Base-by-base conservation (phyloP, 257 asterid species). In the Rehmannia glutinosa region DNA sequence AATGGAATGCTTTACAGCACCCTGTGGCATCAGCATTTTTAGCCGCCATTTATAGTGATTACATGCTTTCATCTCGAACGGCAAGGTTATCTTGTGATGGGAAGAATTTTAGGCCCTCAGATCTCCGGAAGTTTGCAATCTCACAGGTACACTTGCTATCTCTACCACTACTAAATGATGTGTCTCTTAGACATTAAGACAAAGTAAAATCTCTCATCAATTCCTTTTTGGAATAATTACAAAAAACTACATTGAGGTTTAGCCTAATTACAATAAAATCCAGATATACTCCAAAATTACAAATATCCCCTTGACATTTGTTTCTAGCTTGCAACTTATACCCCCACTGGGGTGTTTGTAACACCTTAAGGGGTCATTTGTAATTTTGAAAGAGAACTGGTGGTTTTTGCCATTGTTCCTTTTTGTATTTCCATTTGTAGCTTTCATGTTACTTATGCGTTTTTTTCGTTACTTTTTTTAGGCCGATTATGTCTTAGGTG, bases 1-100 rank as follows among this genome's bases (percentile, higher is more conserved):
- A 90, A 54, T 90, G 99, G 99, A 90, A 93, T 19, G 77, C 97
- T 16, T 80, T 93, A 71, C 99, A 93, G 78, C 99, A 93, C 45
- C 96, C 99, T 0, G 96, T 90, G 54, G 96, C 97, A 20, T 86
- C 97, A 2, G 95, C 96, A 1, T 90, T 93, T 78, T 71, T 93
- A 69, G 99, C 97, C 0, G 80, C 78, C 21, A 35, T 93, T 35
- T 93, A 85, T 83, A 88, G 97, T 19, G 96, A 90, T 78, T 93
- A 90, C 83, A 93, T 93, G 99, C 92, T 82, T 41, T 66, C 99
- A 12, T 88, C 99, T 66, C 83, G 89, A 56, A 93, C 97, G 39
- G 76, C 85, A 19, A 69, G 64, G 62, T 13, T 93, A 61, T 66
- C 91, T 10, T 93, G 99, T 51, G 33, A 81, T 58, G 90, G 95